Conservation (phyloP, 176 grass and related monocot species). For the bread wheat (Triticum aestivum) region IWGSC_CS_RefSeq_v2.1 NC_057808.1:491737181-491737680, state of each 20-base stretch:
- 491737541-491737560: slow-evolving; percentile 36
- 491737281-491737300: not conserved
- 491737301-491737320: slow-evolving; percentile 23
- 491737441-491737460: not conserved
- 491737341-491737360: slow-evolving; percentile 20
- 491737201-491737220: slow-evolving; percentile 14
- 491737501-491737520: not conserved
- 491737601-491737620: not conserved
- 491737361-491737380: not conserved
- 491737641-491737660: not conserved
- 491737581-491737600: not conserved
- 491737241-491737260: slow-evolving; percentile 64
- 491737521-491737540: slow-evolving; percentile 25
- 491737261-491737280: slow-evolving; percentile 56
- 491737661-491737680: not conserved
- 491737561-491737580: slow-evolving; percentile 16
- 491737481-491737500: not conserved
- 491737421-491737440: not conserved
- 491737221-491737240: slow-evolving; percentile 46
- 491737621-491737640: not conserved
- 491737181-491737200: slow-evolving; percentile 43
- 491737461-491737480: not conserved
- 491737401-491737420: not conserved
- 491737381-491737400: slow-evolving; percentile 25
- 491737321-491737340: not conserved